Evolutionary conservation across 345 rosid genomes (phyloP).

Genomic region (Eucalyptus caleyi): DNA sequence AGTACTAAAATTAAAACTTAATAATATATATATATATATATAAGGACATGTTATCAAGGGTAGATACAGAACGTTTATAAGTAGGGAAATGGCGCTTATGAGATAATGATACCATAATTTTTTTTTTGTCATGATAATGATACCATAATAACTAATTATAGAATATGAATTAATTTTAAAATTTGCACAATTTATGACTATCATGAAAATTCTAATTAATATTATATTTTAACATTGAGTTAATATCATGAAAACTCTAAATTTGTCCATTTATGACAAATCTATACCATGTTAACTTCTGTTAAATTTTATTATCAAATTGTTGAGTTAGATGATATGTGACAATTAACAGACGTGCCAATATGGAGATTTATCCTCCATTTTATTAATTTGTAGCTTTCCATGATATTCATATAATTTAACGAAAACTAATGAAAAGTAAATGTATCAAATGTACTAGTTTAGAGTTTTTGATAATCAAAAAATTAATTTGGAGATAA

Average conservation of each 20-base stretch:
- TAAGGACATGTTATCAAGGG: background rate
- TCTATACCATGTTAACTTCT: too few relatives aligned
- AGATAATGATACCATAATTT: background rate
- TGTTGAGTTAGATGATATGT: fast-evolving
- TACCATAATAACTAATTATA: background rate
- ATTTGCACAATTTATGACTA: background rate
- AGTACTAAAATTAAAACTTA: background rate
- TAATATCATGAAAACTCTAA: too few relatives aligned
- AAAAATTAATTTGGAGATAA: too few relatives aligned
- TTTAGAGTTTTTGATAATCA: too few relatives aligned
- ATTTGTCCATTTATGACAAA: too few relatives aligned
- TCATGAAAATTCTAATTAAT: background rate
- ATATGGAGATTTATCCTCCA: too few relatives aligned
- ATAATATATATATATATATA: background rate
- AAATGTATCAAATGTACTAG: too few relatives aligned
- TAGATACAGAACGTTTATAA: background rate
- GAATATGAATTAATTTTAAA: background rate
- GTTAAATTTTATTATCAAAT: too few relatives aligned
- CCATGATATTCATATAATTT: too few relatives aligned
- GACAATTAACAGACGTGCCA: fast-evolving
- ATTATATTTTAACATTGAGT: background rate
- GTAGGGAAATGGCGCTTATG: background rate
- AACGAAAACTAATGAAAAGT: too few relatives aligned
- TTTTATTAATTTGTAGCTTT: too few relatives aligned
- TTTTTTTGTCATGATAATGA: background rate